phyloP scores from a whole-genome alignment of 2,329 filamentous ascomycete species.

The Colletotrichum lindemuthianum region DNA sequence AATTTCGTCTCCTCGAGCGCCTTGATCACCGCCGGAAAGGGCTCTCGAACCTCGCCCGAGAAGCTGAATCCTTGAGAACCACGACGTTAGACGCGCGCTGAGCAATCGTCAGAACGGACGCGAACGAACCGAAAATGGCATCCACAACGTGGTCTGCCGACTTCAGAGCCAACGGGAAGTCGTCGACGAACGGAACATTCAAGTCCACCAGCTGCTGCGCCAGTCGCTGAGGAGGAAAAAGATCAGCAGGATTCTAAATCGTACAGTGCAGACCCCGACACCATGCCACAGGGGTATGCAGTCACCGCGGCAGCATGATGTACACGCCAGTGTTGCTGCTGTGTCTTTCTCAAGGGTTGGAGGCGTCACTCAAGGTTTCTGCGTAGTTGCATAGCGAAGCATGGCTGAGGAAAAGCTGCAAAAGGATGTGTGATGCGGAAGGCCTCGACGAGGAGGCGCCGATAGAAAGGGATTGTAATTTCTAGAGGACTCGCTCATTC shows the following conservation, averaged over 20 bases:
- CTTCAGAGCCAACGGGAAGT: constrained; percentile 75
- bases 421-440: neutral
- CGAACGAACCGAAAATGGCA: constrained; percentile 83
- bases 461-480: constrained; percentile 19
- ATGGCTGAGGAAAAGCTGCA: neutral
- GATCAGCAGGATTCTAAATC: constrained; percentile 41
- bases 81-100: constrained; percentile 30
- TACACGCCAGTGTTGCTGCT: constrained; percentile 12
- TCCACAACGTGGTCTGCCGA: constrained; percentile 86
- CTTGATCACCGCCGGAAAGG: constrained; percentile 84
- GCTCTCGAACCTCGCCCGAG: constrained; percentile 89
- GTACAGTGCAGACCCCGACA: constrained; percentile 3
- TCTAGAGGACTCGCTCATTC: constrained; percentile 14
- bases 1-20: constrained; percentile 77
- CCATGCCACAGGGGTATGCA: neutral
- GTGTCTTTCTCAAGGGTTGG: constrained; percentile 21
- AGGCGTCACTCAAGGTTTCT: constrained; percentile 12
- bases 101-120: constrained; percentile 4
- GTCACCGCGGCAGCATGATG: constrained; percentile 12
- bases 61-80: constrained; percentile 81
- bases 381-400: constrained; percentile 25
- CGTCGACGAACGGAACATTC: constrained; percentile 82
- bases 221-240: constrained; percentile 68
- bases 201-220: constrained; percentile 86
- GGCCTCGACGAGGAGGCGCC: constrained; percentile 25